Conservation (phyloP, 2,329 filamentous ascomycete genomes). For the Verticillium klebahnii region DNA sequence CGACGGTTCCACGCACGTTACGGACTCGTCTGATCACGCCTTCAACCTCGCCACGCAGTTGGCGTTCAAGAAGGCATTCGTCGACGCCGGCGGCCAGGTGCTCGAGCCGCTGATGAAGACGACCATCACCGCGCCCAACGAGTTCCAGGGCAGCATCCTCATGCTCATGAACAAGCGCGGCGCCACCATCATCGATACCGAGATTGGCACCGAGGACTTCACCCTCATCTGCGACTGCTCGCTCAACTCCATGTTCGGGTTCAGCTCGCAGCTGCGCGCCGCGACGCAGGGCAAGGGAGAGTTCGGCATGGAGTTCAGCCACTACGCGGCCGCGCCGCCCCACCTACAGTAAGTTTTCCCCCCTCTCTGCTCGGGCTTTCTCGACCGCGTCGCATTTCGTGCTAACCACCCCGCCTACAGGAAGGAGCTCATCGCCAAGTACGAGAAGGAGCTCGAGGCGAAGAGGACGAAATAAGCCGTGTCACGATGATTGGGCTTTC, state of each 20-base stretch:
- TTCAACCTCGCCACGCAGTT: conserved; percentile 94
- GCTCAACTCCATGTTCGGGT: conserved; percentile 97
- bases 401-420: conserved; percentile 28
- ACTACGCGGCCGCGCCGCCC: conserved; percentile 81
- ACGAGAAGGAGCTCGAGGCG: conserved; percentile 53
- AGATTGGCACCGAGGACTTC: conserved; percentile 91
- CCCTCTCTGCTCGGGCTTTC: not conserved
- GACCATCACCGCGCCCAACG: conserved; percentile 88
- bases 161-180: conserved; percentile 96
- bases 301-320: conserved; percentile 98
- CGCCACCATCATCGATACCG: conserved; percentile 90
- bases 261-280: conserved; percentile 84
- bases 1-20: conserved; percentile 95
- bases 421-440: conserved; percentile 55
- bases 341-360: conserved; percentile 73
- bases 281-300: conserved; percentile 98
- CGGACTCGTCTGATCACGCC: conserved; percentile 93
- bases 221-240: conserved; percentile 88
- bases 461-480: conserved; percentile 47
- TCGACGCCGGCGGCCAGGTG: conserved; percentile 72
- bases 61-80: conserved; percentile 93
- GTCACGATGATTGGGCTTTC: not conserved
- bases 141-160: conserved; percentile 96
- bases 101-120: conserved; percentile 98
- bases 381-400: not conserved